Base-by-base conservation (phyloP, 108 stramenopile genomes). In the Bacterosira constricta region DNA sequence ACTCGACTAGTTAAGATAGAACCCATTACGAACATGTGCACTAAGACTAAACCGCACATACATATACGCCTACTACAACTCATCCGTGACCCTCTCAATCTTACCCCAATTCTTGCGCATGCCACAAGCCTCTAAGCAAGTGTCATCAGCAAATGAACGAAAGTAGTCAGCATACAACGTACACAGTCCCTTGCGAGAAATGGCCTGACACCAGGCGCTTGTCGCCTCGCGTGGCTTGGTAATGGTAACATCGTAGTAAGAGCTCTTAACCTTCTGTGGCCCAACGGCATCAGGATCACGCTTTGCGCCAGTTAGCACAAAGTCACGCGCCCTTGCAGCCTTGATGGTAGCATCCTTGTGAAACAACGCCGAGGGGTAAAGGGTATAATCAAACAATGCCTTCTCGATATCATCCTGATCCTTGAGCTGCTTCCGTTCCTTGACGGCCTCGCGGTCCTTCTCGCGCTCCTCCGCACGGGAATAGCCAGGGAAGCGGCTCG, bases 331-430 rank as follows among this genome's bases (percentile, higher is more conserved):
- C 17, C 93, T 76, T 11, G 88, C 90, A 7, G 93, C 90, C 80
- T 90, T 91, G 52, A 94, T 57, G 26, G 93, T 94, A 10, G 93
- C 93, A 59, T 94, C 93, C 80, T 94, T 94, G 39, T 86, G 90
- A 75, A 94, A 90, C 2, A 94, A 73, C 9, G 93, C 93, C 20
- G 93, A 78, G 26, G 93, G 93, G 44, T 94, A 94, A 64, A 94
- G 83, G 1, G 93, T 94, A 65, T 91, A 94, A 49, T 94, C 93
- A 75, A 94, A 94, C 25, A 94, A 70, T 29, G 93, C 93, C 65
- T 89, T 90, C 71, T 90, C 93, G 23, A 94, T 94, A 52, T 94
- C 93, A 45, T 94, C 90, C 58, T 91, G 90, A 38, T 84, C 93
- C 73, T 91, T 89, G 53, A 94, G 83, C 63, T 94, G 93, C 66